Percentiles rank a stretch among this genome's conserved stretches.
Evolutionary conservation across 495 filamentous ascomycete genomes (phyloP).

Genomic region (Lasiosphaeria hispida): DNA sequence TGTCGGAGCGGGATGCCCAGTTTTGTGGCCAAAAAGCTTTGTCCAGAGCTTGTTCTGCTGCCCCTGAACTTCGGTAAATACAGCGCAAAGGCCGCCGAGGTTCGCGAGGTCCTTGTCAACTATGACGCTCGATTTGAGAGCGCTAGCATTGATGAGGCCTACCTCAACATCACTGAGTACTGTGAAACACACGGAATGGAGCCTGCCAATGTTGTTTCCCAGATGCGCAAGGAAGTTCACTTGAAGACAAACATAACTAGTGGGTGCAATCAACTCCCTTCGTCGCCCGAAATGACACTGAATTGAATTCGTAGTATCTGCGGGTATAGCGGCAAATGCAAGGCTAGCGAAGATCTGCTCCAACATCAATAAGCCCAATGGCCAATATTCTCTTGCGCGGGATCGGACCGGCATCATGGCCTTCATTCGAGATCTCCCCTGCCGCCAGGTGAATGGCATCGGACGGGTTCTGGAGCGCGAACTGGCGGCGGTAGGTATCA

Average conservation of each 20-base stretch:
- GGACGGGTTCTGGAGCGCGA: constrained; percentile 94
- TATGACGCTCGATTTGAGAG: constrained; percentile 93
- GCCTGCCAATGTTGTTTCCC: constrained; percentile 69
- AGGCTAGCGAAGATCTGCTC: constrained; percentile 93
- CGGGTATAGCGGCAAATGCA: constrained; percentile 90
- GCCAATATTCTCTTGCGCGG: constrained; percentile 74
- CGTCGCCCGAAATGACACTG: neutral
- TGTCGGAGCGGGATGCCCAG: constrained; percentile 92
- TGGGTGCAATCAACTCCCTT: neutral
- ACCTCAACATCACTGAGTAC: constrained; percentile 91
- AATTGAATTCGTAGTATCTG: constrained; percentile 58
- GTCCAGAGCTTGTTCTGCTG: constrained; percentile 79
- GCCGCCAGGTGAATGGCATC: constrained; percentile 89
- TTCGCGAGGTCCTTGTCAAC: constrained; percentile 73
- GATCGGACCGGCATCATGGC: constrained; percentile 71
- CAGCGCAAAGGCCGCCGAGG: constrained; percentile 81
- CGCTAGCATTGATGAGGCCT: constrained; percentile 93
- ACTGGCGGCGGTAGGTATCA: constrained; percentile 80
- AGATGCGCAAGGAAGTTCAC: constrained; percentile 73
- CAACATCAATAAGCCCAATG: constrained; percentile 95
- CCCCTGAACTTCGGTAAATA: constrained; percentile 90
- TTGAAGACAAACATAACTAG: constrained; percentile 73
- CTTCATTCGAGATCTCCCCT: constrained; percentile 80
- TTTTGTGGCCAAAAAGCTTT: constrained; percentile 93
- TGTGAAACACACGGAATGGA: constrained; percentile 64